These are phyloP conservation scores for Boeremia exigua DNA, from an alignment of 2,329 filamentous ascomycete species.

Conservation along the genomic window DNA sequence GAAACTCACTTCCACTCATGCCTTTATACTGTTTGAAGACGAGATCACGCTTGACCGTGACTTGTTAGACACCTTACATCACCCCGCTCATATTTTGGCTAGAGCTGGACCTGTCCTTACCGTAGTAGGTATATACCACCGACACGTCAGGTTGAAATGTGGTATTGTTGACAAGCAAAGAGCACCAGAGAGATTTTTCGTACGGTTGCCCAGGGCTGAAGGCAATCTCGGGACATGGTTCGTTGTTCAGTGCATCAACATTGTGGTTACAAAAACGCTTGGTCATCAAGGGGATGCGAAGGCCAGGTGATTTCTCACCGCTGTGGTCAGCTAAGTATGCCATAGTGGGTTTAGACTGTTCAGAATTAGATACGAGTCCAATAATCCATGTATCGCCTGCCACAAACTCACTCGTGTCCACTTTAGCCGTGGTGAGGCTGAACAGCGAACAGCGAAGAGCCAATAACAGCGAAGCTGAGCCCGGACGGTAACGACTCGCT, in stretches of 20 bases:
- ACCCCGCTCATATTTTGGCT: constrained; percentile 49
- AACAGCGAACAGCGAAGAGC: constrained; percentile 10
- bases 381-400: neutral
- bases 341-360: no score
- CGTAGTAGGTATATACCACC: constrained; percentile 50
- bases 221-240: no score
- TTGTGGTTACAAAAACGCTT: no score
- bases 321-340: no score
- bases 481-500: neutral
- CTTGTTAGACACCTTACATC: constrained; percentile 45
- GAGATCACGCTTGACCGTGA: constrained; percentile 3
- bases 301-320: no score
- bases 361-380: no score
- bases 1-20: constrained; percentile 56
- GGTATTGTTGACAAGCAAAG: constrained; percentile 32
- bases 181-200: neutral
- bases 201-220: neutral
- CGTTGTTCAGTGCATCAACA: no score
- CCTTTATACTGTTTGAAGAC: constrained; percentile 51
- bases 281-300: no score
- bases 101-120: constrained; percentile 31
- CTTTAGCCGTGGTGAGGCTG: neutral
- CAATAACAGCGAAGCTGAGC: neutral
- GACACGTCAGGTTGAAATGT: constrained; percentile 35
- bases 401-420: neutral